Evolutionary conservation across 805 yeast species (phyloP).

Genomic region (Priceomyces haplophilus): DNA sequence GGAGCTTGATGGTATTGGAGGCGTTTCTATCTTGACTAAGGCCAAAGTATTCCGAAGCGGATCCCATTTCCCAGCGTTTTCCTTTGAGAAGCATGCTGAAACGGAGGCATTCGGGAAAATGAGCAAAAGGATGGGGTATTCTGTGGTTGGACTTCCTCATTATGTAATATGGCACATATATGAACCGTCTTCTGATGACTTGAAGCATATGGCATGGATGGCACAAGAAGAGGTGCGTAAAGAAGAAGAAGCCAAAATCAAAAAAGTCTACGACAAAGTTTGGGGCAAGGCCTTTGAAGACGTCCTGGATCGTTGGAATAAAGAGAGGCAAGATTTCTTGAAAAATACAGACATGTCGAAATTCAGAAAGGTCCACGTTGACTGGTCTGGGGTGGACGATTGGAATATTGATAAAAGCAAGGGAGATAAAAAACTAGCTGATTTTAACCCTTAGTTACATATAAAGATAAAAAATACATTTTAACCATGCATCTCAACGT

Average conservation of each 20-base stretch:
- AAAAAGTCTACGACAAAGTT: constrained; percentile 62
- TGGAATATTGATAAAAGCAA: constrained; percentile 26
- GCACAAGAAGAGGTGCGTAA: constrained; percentile 72
- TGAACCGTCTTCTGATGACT: constrained; percentile 92
- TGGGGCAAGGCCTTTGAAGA: constrained; percentile 80
- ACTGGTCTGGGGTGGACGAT: constrained; percentile 66
- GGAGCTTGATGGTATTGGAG: constrained; percentile 96
- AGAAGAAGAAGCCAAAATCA: constrained; percentile 58
- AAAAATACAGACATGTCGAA: constrained; percentile 69
- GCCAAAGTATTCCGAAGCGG: constrained; percentile 86
- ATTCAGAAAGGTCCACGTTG: constrained; percentile 51
- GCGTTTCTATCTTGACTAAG: constrained; percentile 87
- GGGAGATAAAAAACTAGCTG: constrained; percentile 38
- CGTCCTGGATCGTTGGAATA: constrained; percentile 67
- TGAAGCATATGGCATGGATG: constrained; percentile 82
- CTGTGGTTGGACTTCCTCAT: constrained; percentile 88
- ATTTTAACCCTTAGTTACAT: constrained; percentile 33
- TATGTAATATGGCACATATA: constrained; percentile 96
- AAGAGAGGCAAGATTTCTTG: constrained; percentile 66
- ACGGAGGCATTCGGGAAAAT: constrained; percentile 96
- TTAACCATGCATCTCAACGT: not conserved
- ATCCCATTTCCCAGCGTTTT: constrained; percentile 93
- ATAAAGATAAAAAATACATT: not conserved
- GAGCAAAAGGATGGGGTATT: constrained; percentile 79
- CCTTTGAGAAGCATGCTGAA: constrained; percentile 94